Base-by-base conservation (phyloP, 306 rosid species). In the Argentina anserina region DNA sequence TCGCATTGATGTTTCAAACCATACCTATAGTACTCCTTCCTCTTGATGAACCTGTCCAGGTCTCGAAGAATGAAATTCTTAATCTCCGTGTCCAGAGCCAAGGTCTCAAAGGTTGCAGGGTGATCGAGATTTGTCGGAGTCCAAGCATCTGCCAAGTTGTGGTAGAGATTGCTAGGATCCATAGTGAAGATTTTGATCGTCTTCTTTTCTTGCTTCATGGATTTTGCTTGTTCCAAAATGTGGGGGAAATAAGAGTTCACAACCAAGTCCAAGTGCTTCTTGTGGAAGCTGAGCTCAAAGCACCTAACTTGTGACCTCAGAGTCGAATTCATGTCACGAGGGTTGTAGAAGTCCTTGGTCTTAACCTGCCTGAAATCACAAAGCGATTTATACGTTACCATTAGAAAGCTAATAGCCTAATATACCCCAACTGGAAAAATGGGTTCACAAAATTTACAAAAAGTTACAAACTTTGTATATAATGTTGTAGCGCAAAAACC, bases 41-140 rank as follows among this genome's bases (percentile, higher is more conserved):
- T 90, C 84, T 3, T 43, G 64, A 88, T 60, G 18, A 92, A 92
- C 53, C 81, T 65, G 45, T 81, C 34, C 3, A 92, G 82, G 47
- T 92, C 97, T 9, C 37, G 75, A 12, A 82, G 28, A 29, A 92
- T 79, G 31, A 86, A 83, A 9, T 72, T 74, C 74, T 81, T 85
- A 17, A 82, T 68, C 28, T 79, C 81, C 0, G 74, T 21, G 39
- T 90, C 92, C 74, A 90, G 26, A 3, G 98, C 92, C 14, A 92
- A 65, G 37, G 87, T 86, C 2, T 88, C 90, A 52, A 90, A 88
- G n/a, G 92, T 88, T 2, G 94, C 50, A 0, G 97, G 96, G 70
- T 92, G 96, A 64, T 90, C 88, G 0, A 92, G 74, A 6, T 81
- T 85, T 3, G 81, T 77, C 2, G 88, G 80, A 2, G 73, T n/a